Percentiles rank a stretch among this genome's conserved stretches.
Conservation (phyloP, 768 basidiomycete genomes). For the Artomyces pyxidatus region DNA sequence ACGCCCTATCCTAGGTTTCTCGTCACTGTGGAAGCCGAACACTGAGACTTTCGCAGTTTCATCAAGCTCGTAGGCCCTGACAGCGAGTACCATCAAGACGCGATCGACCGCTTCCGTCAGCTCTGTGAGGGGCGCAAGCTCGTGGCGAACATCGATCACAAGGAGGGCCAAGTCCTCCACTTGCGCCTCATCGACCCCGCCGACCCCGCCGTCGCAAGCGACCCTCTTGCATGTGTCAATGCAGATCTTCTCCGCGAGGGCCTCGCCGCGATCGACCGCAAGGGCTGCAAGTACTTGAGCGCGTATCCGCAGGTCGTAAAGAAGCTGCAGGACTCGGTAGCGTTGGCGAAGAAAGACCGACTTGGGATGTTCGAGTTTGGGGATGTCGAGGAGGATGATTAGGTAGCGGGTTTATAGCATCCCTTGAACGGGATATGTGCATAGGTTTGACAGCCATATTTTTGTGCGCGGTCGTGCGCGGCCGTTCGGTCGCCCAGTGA, state of each 20-base stretch:
- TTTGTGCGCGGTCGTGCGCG: no score
- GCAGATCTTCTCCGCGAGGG: slow-evolving; percentile 87
- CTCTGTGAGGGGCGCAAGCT: slow-evolving; percentile 91
- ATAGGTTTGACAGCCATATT: no score
- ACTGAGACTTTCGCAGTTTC: slow-evolving; percentile 46
- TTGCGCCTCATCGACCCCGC: slow-evolving; percentile 88
- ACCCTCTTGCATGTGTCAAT: slow-evolving; percentile 78
- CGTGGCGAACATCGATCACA: slow-evolving; percentile 91
- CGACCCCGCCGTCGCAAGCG: slow-evolving; percentile 57
- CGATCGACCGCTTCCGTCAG: slow-evolving; percentile 76
- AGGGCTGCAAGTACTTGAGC: slow-evolving; percentile 61
- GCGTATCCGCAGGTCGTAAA: slow-evolving; percentile 64
- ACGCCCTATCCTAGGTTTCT: no score
- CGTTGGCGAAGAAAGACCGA: slow-evolving; percentile 64
- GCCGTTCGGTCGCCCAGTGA: no score
- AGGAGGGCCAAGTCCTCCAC: slow-evolving; percentile 70
- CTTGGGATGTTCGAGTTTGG: slow-evolving; percentile 87
- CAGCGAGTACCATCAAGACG: slow-evolving; percentile 83
- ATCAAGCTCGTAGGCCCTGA: slow-evolving; percentile 72
- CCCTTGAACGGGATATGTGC: no score
- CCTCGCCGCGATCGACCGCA: slow-evolving; percentile 70
- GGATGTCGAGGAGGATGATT: slow-evolving; percentile 83
- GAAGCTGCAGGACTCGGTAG: slow-evolving; percentile 52
- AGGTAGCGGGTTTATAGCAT: no score
- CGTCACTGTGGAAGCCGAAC: not conserved